These are phyloP conservation scores for Aspergillus ellipticus DNA, from an alignment of 495 filamentous ascomycete species.

Conservation along the genomic window DNA sequence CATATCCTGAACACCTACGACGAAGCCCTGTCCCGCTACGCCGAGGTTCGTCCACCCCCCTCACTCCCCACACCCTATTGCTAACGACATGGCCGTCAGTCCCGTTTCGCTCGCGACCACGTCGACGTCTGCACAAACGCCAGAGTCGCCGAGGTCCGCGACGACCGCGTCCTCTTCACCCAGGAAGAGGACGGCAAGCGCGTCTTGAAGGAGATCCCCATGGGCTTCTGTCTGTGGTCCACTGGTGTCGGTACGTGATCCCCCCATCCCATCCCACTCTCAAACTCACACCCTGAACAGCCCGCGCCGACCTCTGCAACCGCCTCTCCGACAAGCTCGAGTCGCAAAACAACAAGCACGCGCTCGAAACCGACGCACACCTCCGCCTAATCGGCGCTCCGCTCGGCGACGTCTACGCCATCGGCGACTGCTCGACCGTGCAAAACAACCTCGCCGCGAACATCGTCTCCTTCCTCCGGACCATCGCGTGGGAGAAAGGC, in stretches of 20 bases:
- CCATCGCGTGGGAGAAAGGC: slow-evolving; percentile 86
- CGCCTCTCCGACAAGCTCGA: slow-evolving; percentile 69
- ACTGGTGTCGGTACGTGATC: slow-evolving; percentile 71
- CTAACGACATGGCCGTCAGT: slow-evolving; percentile 25
- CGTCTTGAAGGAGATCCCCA: slow-evolving; percentile 87
- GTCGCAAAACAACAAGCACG: slow-evolving; percentile 80
- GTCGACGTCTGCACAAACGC: slow-evolving; percentile 90
- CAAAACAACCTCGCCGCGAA: slow-evolving; percentile 93
- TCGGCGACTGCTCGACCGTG: slow-evolving; percentile 95
- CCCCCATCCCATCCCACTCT: background rate
- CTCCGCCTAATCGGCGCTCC: slow-evolving; percentile 88
- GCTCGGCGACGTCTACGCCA: slow-evolving; percentile 91
- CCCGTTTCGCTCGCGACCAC: slow-evolving; percentile 80
- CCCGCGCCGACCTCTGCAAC: slow-evolving; percentile 77
- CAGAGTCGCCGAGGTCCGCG: slow-evolving; percentile 80
- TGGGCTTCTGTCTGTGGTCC: slow-evolving; percentile 97
- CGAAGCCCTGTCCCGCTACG: slow-evolving; percentile 86
- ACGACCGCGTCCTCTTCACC: slow-evolving; percentile 81
- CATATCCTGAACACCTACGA: slow-evolving; percentile 99
- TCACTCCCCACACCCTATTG: background rate
- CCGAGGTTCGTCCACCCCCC: slow-evolving; percentile 54
- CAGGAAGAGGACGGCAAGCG: slow-evolving; percentile 74
- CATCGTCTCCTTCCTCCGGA: slow-evolving; percentile 83
- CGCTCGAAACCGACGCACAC: slow-evolving; percentile 93
- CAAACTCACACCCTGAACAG: slow-evolving; percentile 25